Evolutionary conservation across 2,329 filamentous ascomycete genomes (phyloP), one percentile per base, ranked within the genome.

Genomic region (Clarireedia sp.): DNA sequence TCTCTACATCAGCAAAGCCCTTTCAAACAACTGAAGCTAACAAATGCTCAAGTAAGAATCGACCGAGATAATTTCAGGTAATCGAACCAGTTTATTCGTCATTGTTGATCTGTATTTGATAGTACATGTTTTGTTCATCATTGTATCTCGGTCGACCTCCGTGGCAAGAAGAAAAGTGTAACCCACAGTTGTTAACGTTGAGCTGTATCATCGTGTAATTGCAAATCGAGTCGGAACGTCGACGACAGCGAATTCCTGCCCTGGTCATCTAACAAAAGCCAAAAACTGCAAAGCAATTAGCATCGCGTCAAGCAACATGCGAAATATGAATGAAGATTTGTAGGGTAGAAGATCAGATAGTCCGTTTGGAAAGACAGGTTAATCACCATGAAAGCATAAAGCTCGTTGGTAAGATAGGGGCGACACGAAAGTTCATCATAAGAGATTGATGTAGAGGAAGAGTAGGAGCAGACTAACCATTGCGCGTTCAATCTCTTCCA

Each of bases 341-440:
- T 33, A 33, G 29, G 29, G 29, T 12, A 33, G 29, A 41, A 41
- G 38, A 70, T 78, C 75, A 78, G 75, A 68, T 63, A 68, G 75
- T 79, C 77, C 76, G 72, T 78, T 80, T 80, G 77, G 78, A 74
- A 72, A 75, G 77, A 79, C 77, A 73, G 77, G 78, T 79, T 75
- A 57, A 70, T 80, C 78, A 80, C 76, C 78, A 81, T 74, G 59
- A 65, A 67, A 68, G 65, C 61, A 57, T 57, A 64, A 45, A 65
- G 61, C 63, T 68, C 63, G 58, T 62, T 65, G 63, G 73, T 80
- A 77, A 75, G 78, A 76, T 78, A 78, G 78, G 78, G 78, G 78
- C 78, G 78, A 80, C 78, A 77, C 72, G 69, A 71, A 68, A 72
- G 69, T 72, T 80, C 78, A 80, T 81, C 78, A 80, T 75, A 36